Evolutionary conservation across 108 stramenopile genomes (phyloP).

Genomic region (Nitzschia putrida): DNA sequence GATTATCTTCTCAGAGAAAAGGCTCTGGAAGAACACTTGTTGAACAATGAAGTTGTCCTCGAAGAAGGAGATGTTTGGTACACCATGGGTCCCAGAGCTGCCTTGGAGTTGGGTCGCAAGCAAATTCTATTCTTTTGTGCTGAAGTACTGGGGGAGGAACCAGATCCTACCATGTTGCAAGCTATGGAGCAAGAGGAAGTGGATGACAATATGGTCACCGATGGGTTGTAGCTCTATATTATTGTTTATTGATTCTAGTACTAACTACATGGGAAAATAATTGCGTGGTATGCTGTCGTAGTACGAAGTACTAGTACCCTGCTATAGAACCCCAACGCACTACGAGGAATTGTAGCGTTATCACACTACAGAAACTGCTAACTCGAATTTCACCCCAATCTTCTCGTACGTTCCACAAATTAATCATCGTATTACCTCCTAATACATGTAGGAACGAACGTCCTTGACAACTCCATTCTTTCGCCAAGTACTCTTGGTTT

Average conservation of each 20-base stretch:
- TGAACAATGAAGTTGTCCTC: slow-evolving; percentile 1
- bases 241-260: no score
- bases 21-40: slow-evolving; percentile 47
- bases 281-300: no score
- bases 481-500: background rate
- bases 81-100: slow-evolving; percentile 83
- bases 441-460: background rate
- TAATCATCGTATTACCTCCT: no score
- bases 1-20: slow-evolving; percentile 82
- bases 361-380: background rate
- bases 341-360: no score
- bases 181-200: slow-evolving; percentile 59
- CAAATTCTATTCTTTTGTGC: slow-evolving; percentile 85
- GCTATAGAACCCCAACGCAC: no score
- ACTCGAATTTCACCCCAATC: no score
- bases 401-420: no score
- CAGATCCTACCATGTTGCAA: slow-evolving; percentile 83
- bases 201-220: background rate
- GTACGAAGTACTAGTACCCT: no score
- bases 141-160: slow-evolving; percentile 74
- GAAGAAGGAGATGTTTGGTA: slow-evolving; percentile 68
- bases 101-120: slow-evolving; percentile 77
- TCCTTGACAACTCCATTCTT: slow-evolving; percentile 1
- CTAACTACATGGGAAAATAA: no score
- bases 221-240: no score